phyloP scores from a whole-genome alignment of 2,329 filamentous ascomycete species.

The Cadophora sp. region DNA sequence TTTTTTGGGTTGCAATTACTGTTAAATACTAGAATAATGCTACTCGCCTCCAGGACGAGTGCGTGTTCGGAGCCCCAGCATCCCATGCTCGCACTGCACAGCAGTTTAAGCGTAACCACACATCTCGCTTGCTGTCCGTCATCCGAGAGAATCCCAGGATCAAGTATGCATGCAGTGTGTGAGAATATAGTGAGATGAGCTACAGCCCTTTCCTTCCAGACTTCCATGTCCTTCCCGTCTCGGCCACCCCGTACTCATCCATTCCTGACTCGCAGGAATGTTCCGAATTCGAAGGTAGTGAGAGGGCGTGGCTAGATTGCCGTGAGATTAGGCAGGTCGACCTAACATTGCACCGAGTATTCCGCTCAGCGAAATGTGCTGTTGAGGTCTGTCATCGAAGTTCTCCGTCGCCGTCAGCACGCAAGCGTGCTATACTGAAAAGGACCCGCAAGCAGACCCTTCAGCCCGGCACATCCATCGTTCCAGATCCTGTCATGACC shows the following conservation, averaged over 20 bases:
- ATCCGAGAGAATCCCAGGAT: constrained; percentile 9
- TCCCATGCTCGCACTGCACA: constrained; percentile 34
- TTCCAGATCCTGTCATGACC: constrained; percentile 32
- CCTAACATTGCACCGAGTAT: constrained; percentile 22
- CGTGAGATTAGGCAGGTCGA: constrained; percentile 28
- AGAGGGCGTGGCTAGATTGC: constrained; percentile 21
- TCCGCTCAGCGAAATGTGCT: constrained; percentile 35
- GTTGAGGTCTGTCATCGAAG: constrained; percentile 29
- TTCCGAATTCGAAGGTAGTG: constrained; percentile 29
- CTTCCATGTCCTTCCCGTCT: constrained; percentile 19
- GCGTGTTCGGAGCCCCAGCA: constrained; percentile 31
- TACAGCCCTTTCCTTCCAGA: constrained; percentile 35
- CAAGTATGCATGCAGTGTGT: constrained; percentile 22
- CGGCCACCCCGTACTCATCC: constrained; percentile 16
- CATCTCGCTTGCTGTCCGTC: constrained; percentile 8
- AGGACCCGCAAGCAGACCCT: constrained; percentile 33
- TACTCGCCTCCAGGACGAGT: constrained; percentile 25
- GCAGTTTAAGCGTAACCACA: constrained; percentile 32
- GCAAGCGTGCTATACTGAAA: constrained; percentile 39
- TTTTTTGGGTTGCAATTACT: constrained; percentile 30
- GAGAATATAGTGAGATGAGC: constrained; percentile 44
- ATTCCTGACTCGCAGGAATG: constrained; percentile 33
- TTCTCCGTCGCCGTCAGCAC: constrained; percentile 38
- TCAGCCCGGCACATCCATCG: constrained; percentile 33
- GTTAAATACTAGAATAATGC: constrained; percentile 34